Conservation (phyloP, 768 basidiomycete genomes). For the Mycena indigotica region DNA sequence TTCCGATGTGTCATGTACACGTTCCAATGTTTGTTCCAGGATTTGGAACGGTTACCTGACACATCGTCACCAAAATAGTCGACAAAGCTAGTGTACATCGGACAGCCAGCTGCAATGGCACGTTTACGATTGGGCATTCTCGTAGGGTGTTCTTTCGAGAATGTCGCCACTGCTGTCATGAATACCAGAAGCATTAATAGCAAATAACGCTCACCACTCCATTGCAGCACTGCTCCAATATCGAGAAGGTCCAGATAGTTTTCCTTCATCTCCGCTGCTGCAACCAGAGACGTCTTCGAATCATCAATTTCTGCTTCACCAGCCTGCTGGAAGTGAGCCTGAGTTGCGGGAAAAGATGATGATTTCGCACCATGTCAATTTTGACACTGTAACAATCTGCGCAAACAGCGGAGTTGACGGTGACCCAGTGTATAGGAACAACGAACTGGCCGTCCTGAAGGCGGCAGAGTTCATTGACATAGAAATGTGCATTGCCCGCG, state of each 20-base stretch:
- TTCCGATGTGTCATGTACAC: slow-evolving; percentile 40
- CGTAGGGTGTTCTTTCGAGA: slow-evolving; percentile 22
- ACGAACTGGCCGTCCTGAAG: slow-evolving; percentile 3
- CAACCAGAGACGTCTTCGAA: background rate
- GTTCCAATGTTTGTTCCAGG: slow-evolving; percentile 50
- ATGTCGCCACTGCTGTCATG: slow-evolving; percentile 2
- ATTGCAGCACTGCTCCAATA: background rate
- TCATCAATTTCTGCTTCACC: background rate
- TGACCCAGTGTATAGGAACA: slow-evolving; percentile 5
- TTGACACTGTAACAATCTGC: background rate
- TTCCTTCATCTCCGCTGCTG: background rate
- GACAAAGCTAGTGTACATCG: slow-evolving; percentile 34
- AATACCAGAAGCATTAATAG: background rate
- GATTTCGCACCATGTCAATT: background rate
- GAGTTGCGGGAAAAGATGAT: background rate
- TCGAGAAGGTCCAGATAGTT: background rate
- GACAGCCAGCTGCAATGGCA: slow-evolving; percentile 31
- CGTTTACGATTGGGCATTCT: slow-evolving; percentile 39
- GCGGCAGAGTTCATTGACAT: slow-evolving; percentile 6
- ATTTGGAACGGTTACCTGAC: slow-evolving; percentile 46
- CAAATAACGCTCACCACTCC: background rate
- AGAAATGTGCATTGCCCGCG: slow-evolving; percentile 1
- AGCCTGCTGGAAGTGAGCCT: background rate
- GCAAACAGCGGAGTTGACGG: background rate
- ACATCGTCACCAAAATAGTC: slow-evolving; percentile 44